A percentile compares a stretch with the other conserved stretches of the same genome.
Evolutionary conservation across 495 filamentous ascomycete species (phyloP).

Genomic region (Talaromyces trachyspermus): DNA sequence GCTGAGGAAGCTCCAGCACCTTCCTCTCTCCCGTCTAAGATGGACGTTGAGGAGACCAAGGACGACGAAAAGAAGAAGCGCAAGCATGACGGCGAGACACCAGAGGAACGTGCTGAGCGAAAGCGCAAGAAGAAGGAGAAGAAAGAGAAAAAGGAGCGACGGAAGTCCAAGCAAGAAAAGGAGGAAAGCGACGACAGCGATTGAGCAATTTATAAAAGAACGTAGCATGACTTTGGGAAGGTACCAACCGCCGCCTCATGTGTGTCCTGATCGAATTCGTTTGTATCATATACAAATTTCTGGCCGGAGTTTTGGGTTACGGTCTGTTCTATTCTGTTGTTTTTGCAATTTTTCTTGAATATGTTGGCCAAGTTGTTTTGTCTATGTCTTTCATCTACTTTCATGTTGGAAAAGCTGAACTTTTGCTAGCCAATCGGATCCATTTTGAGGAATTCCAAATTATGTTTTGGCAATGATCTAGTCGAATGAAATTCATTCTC

Average conservation of each 20-base stretch:
- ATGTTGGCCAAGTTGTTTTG: conserved; percentile 11
- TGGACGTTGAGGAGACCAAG: conserved; percentile 34
- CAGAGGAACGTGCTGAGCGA: conserved; percentile 66
- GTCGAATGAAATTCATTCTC: conserved; percentile 10
- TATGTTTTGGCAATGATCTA: too few species aligned
- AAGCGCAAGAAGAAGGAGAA: conserved; percentile 71
- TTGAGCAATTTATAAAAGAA: conserved; percentile 20
- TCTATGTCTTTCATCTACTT: conserved; percentile 18
- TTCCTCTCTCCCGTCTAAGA: conserved; percentile 24
- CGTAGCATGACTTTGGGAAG: not conserved
- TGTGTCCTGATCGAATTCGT: conserved; percentile 6
- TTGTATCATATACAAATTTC: conserved; percentile 10
- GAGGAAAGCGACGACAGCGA: conserved; percentile 53
- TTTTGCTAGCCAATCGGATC: too few species aligned
- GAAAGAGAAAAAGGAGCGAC: conserved; percentile 65
- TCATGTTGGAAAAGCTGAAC: conserved; percentile 9
- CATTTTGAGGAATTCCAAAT: too few species aligned
- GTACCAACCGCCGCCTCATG: not conserved
- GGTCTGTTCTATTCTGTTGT: not conserved
- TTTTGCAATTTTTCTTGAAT: conserved; percentile 3
- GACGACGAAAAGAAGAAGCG: conserved; percentile 60
- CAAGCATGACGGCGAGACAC: conserved; percentile 76
- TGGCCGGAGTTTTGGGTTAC: conserved; percentile 6
- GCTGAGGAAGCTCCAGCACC: conserved; percentile 25
- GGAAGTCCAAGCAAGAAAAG: conserved; percentile 50